Evolutionary conservation across 2,329 filamentous ascomycete genomes (phyloP).

Genomic region (Monosporascus sp.): DNA sequence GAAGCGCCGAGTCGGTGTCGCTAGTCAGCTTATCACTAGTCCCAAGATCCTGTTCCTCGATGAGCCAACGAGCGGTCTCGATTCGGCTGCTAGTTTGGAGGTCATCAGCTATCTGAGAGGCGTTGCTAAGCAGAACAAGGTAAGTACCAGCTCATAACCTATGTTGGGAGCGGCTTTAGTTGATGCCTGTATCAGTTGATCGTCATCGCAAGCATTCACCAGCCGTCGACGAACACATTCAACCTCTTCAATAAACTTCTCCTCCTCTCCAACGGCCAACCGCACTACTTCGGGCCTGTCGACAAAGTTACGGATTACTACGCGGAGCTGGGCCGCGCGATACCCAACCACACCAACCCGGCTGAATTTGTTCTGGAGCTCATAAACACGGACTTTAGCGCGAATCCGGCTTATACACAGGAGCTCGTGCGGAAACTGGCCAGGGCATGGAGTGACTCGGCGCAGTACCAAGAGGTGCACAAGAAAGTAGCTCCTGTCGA

Average conservation of each 20-base stretch:
- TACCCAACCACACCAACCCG: conserved; percentile 70
- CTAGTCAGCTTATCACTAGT: conserved; percentile 73
- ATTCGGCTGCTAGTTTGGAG: conserved; percentile 71
- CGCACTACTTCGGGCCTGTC: conserved; percentile 68
- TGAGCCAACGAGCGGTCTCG: conserved; percentile 78
- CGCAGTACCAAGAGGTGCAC: conserved; percentile 22
- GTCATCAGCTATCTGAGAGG: conserved; percentile 68
- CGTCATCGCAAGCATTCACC: conserved; percentile 78
- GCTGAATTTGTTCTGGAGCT: conserved; percentile 76
- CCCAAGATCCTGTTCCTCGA: conserved; percentile 79
- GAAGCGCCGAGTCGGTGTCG: conserved; percentile 74
- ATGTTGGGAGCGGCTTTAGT: too few species aligned
- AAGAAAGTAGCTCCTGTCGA: conserved; percentile 19
- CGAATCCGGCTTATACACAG: conserved; percentile 40
- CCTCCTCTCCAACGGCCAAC: conserved; percentile 64
- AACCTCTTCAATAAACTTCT: conserved; percentile 75
- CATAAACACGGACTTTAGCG: conserved; percentile 70
- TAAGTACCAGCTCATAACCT: conserved; percentile 26
- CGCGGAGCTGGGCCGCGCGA: conserved; percentile 49
- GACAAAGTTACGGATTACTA: conserved; percentile 58
- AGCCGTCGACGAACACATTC: conserved; percentile 76
- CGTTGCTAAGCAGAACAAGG: conserved; percentile 62
- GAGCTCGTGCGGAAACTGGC: conserved; percentile 49
- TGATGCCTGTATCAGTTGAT: conserved; percentile 50
- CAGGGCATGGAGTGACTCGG: conserved; percentile 48